These are phyloP conservation scores for Calonectria montana DNA, from an alignment of 2,329 filamentous ascomycete genomes.

Conservation along the genomic window DNA sequence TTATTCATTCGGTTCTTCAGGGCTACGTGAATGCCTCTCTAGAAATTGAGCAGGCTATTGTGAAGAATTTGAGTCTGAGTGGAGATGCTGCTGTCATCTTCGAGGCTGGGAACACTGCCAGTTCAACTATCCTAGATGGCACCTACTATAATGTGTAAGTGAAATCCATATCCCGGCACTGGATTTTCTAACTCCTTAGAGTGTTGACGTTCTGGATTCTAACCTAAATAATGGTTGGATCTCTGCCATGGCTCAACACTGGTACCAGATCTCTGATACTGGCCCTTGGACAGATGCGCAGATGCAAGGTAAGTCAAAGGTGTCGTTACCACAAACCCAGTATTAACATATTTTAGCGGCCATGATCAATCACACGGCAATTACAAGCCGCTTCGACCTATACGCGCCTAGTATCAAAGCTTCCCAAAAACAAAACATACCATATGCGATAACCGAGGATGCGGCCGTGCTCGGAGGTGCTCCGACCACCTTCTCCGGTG, in stretches of 20 bases:
- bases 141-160: background rate
- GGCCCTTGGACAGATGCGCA: background rate
- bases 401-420: background rate
- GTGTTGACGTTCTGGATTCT: background rate
- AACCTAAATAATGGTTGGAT: background rate
- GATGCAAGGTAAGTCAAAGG: background rate
- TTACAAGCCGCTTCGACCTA: background rate
- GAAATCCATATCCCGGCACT: too few species aligned
- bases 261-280: background rate
- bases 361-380: background rate
- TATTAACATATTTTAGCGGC: background rate
- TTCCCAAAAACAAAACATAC: background rate
- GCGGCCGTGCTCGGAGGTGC: background rate
- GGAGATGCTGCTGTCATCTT: background rate
- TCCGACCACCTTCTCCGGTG: background rate
- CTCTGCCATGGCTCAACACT: background rate
- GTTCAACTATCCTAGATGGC: background rate
- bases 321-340: background rate
- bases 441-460: background rate
- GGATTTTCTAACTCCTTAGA: background rate
- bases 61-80: background rate
- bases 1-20: background rate
- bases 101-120: background rate
- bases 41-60: background rate
- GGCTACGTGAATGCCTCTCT: background rate